A percentile compares a stretch with the other conserved stretches of the same genome.
Conservation (phyloP, 106 monocot species). For the Platanthera zijinensis region DNA sequence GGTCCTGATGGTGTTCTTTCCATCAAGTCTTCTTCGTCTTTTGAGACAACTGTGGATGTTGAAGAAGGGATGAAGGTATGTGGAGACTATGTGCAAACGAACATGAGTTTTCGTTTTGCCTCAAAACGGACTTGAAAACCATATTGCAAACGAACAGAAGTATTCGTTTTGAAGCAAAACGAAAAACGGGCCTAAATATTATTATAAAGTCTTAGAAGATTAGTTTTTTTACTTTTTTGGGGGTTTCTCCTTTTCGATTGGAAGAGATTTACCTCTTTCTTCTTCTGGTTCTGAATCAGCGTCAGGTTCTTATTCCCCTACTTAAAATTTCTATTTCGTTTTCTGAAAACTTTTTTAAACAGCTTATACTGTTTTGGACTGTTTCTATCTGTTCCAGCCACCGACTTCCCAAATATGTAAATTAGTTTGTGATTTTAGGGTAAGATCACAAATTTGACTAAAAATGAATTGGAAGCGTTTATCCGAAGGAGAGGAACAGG, state of each 20-base stretch:
- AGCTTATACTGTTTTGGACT: background rate
- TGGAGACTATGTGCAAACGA: too few relatives aligned
- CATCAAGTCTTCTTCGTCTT: too few relatives aligned
- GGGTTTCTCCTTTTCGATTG: background rate
- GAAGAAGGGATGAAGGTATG: too few relatives aligned
- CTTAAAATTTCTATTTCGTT: background rate
- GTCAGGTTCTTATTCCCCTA: background rate
- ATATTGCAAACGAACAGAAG: too few relatives aligned
- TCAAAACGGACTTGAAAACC: too few relatives aligned
- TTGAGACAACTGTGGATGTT: too few relatives aligned
- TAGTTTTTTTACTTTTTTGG: background rate
- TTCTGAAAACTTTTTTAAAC: background rate
- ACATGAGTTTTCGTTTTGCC: too few relatives aligned
- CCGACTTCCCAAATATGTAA: background rate
- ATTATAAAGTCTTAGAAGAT: too few relatives aligned
- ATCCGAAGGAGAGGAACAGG: constrained; percentile 3
- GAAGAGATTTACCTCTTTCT: background rate
- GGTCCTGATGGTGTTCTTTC: too few relatives aligned
- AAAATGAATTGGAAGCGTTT: constrained; percentile 32
- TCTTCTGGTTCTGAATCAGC: constrained; percentile 3
- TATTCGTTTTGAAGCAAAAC: too few relatives aligned
- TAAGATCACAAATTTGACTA: background rate
- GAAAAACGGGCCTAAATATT: too few relatives aligned
- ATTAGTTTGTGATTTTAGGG: background rate
- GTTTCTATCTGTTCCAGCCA: background rate